A percentile compares a stretch with the other conserved stretches of the same genome.
Evolutionary conservation across 805 yeast species (phyloP).

Genomic region (Ogataea glucozyma): DNA sequence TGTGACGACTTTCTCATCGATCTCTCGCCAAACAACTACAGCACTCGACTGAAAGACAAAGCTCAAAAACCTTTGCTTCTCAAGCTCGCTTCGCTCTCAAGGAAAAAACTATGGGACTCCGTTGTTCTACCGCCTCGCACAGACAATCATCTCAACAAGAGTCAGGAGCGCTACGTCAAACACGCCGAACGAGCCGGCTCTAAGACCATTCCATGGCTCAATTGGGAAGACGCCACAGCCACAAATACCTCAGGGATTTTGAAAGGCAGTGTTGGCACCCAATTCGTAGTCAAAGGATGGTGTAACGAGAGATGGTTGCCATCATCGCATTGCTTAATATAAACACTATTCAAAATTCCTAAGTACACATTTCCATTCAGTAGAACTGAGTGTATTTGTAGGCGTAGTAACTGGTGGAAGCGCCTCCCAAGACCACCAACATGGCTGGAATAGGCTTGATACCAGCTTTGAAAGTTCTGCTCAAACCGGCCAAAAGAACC

Average conservation of each 20-base stretch:
- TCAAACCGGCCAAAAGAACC: conserved; percentile 69
- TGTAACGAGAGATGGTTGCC: conserved; percentile 42
- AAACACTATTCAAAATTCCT: too few species aligned
- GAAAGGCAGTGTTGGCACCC: conserved; percentile 23
- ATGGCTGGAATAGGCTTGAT: conserved; percentile 73
- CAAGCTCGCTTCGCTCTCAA: conserved; percentile 43
- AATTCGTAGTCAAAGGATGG: conserved; percentile 48
- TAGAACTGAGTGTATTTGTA: conserved; percentile 77
- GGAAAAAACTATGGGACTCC: conserved; percentile 53
- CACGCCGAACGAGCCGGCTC: neutral
- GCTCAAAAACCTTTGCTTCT: conserved; percentile 9
- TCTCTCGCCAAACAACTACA: neutral
- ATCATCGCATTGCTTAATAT: neutral
- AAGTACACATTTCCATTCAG: neutral
- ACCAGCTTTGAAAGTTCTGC: conserved; percentile 53
- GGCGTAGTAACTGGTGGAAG: conserved; percentile 67
- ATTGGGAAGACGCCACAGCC: conserved; percentile 11
- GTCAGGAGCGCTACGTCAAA: conserved; percentile 9
- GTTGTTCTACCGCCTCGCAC: conserved; percentile 53
- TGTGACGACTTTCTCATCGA: conserved; percentile 12
- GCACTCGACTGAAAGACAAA: neutral
- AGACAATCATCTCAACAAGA: conserved; percentile 31
- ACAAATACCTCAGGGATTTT: conserved; percentile 18
- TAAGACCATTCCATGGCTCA: conserved; percentile 20
- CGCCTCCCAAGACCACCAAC: conserved; percentile 61